Evolutionary conservation across 73 alveolate genomes (phyloP).

Genomic region (Paraurostyla sp.): DNA sequence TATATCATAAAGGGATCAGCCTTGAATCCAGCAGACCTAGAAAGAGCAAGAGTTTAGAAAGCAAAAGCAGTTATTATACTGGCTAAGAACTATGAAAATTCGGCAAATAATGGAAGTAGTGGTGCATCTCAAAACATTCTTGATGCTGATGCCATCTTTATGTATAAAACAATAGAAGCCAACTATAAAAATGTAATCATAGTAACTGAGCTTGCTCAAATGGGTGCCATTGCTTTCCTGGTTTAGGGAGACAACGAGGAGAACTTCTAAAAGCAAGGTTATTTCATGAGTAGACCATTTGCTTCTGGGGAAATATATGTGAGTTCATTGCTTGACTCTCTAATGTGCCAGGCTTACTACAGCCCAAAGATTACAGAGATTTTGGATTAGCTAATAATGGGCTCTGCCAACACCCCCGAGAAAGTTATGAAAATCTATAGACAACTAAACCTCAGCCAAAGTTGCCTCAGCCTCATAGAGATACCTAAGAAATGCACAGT

Average conservation of each 20-base stretch:
- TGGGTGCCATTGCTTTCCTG: constrained; percentile 89
- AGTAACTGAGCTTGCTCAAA: constrained; percentile 93
- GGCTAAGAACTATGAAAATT: constrained; percentile 85
- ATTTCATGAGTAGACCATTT: constrained; percentile 93
- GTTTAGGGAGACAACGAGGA: constrained; percentile 81
- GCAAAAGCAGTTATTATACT: constrained; percentile 95
- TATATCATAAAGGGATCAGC: constrained; percentile 95
- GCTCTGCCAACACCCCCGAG: constrained; percentile 90
- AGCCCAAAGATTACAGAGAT: constrained; percentile 94
- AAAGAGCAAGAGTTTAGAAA: constrained; percentile 92
- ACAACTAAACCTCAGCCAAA: constrained; percentile 73
- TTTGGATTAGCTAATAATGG: constrained; percentile 94
- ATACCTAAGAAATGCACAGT: constrained; percentile 67
- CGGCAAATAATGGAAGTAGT: constrained; percentile 61
- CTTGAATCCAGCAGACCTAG: constrained; percentile 91
- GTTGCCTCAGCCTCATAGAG: constrained; percentile 75
- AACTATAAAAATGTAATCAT: constrained; percentile 83
- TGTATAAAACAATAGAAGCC: constrained; percentile 92
- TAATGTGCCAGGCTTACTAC: constrained; percentile 96
- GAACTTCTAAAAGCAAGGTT: constrained; percentile 81
- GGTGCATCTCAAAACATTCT: constrained; percentile 75
- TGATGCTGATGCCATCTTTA: constrained; percentile 97
- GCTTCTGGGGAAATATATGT: constrained; percentile 97
- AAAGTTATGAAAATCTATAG: constrained; percentile 74
- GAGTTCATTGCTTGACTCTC: constrained; percentile 95